Evolutionary conservation across 208 protist species (phyloP).

Genomic region (Balamuthia mandrillaris): DNA sequence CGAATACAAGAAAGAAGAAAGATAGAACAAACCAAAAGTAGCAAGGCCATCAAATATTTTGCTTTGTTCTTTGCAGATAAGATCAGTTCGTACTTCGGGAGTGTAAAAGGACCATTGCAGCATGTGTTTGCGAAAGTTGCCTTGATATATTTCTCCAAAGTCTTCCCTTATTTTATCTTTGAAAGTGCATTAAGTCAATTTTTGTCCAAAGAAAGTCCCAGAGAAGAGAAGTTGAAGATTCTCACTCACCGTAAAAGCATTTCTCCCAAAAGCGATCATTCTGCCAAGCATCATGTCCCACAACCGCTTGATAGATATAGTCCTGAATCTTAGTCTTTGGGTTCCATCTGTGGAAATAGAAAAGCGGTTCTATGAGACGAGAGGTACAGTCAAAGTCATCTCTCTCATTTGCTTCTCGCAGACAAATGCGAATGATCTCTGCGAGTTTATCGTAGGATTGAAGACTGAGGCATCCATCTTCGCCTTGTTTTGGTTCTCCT

Average conservation of each 20-base stretch:
- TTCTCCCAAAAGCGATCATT: not conserved
- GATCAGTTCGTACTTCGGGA: not conserved
- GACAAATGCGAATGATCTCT: not conserved
- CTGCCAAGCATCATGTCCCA: constrained; percentile 1
- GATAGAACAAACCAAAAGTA: not conserved
- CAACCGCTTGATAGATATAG: not conserved
- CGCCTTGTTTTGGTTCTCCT: not conserved
- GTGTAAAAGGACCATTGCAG: not conserved
- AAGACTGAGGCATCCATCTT: not conserved
- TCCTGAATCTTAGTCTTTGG: not conserved
- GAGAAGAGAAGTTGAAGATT: not conserved
- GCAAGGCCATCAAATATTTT: constrained; percentile 13
- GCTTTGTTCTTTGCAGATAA: not conserved
- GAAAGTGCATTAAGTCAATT: not conserved
- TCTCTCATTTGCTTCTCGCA: not conserved
- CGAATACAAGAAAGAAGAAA: not conserved
- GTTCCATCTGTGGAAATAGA: not conserved
- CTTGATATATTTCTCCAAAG: not conserved
- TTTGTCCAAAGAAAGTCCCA: no score
- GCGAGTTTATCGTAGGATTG: not conserved
- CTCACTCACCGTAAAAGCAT: not conserved
- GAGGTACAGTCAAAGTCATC: not conserved
- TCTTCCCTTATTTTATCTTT: constrained; percentile 11
- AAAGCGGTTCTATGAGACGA: not conserved
- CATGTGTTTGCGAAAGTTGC: not conserved